Percentiles rank a stretch among this genome's conserved stretches.
These are phyloP conservation scores for Ganoderma sinense DNA, from an alignment of 1,284 basidiomycete genomes.

Conservation along the genomic window DNA sequence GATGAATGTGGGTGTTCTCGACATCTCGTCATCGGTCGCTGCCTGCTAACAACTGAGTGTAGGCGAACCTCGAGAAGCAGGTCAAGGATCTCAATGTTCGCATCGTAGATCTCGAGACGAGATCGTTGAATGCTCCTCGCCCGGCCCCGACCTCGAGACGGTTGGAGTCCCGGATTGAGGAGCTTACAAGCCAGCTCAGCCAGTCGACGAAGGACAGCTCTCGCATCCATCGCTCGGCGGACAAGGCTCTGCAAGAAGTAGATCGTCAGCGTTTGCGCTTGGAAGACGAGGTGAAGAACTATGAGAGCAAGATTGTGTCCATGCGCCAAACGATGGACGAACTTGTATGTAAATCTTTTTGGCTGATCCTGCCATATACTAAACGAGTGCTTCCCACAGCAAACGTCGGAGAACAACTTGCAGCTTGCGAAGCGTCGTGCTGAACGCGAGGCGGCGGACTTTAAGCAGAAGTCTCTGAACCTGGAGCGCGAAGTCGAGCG, in stretches of 20 bases:
- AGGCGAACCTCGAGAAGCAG: slow-evolving; percentile 86
- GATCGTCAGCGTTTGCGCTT: slow-evolving; percentile 66
- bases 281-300: slow-evolving; percentile 69
- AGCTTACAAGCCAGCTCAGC: slow-evolving; percentile 69
- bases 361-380: not conserved
- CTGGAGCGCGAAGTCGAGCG: slow-evolving; percentile 76
- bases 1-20: slow-evolving; percentile 65
- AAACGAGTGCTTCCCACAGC: slow-evolving; percentile 49
- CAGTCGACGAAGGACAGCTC: slow-evolving; percentile 58
- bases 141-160: slow-evolving; percentile 60
- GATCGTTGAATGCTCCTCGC: slow-evolving; percentile 71
- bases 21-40: slow-evolving; percentile 9
- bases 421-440: slow-evolving; percentile 77
- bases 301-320: slow-evolving; percentile 61
- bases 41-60: slow-evolving; percentile 11
- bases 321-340: slow-evolving; percentile 68
- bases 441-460: slow-evolving; percentile 77
- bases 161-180: slow-evolving; percentile 73
- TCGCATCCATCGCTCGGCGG: slow-evolving; percentile 56
- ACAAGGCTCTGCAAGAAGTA: slow-evolving; percentile 66
- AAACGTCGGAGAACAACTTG: slow-evolving; percentile 72
- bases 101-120: slow-evolving; percentile 84
- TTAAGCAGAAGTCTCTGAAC: slow-evolving; percentile 73
- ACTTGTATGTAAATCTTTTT: slow-evolving; percentile 51
- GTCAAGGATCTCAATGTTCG: slow-evolving; percentile 83